phyloP scores from a whole-genome alignment of 805 yeast genomes.

The Scheffersomyces coipomensis region DNA sequence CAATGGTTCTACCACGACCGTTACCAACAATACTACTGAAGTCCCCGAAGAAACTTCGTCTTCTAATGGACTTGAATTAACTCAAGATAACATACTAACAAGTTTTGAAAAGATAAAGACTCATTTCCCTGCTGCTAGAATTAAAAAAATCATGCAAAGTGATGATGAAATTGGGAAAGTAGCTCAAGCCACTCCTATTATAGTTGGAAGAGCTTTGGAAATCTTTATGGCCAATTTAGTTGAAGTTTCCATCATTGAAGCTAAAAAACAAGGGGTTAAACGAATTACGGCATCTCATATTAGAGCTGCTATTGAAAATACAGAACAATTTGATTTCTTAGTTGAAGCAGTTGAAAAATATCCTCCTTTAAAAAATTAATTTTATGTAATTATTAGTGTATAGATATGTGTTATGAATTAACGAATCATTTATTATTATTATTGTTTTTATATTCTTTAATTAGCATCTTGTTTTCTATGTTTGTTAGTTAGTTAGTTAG shows the following conservation, averaged over 20 bases:
- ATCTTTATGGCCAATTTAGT: conserved; percentile 87
- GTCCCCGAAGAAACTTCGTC: background rate
- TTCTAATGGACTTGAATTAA: conserved; percentile 12
- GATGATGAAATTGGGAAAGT: conserved; percentile 99
- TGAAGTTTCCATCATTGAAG: conserved; percentile 77
- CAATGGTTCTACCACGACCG: background rate
- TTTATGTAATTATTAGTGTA: too few species aligned
- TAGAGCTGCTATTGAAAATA: conserved; percentile 75
- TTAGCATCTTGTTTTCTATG: too few species aligned
- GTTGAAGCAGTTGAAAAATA: conserved; percentile 71
- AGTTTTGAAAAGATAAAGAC: conserved; percentile 61
- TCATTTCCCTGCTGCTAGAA: conserved; percentile 89
- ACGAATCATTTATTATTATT: too few species aligned
- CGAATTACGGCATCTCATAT: conserved; percentile 82
- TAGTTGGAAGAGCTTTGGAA: conserved; percentile 93
- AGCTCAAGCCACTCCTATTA: conserved; percentile 98
- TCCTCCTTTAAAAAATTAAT: conserved; percentile 36
- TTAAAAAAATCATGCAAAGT: conserved; percentile 94
- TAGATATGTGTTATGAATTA: too few species aligned
- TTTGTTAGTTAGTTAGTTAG: too few species aligned
- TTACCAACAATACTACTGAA: conserved; percentile 1
- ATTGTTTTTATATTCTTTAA: too few species aligned
- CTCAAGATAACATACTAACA: conserved; percentile 29
- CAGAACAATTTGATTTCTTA: conserved; percentile 91
- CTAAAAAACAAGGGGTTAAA: conserved; percentile 70